These are phyloP conservation scores for Ehretia macrophylla DNA, from an alignment of 257 asterid species.

Conservation along the genomic window DNA sequence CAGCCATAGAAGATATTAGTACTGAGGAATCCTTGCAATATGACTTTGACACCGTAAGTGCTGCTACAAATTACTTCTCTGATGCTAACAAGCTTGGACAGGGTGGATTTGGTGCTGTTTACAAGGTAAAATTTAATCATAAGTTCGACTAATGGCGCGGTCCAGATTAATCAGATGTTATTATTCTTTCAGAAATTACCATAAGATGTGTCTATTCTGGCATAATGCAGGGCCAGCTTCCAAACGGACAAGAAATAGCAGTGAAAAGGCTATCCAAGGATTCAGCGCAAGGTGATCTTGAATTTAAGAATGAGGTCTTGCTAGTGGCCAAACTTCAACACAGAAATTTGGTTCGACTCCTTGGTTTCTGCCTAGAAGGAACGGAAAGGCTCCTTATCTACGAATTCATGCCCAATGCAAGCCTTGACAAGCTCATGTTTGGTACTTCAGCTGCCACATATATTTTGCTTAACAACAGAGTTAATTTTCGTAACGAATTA, in stretches of 20 bases:
- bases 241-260: not conserved
- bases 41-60: constrained; percentile 16
- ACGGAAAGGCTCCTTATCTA: too few species aligned
- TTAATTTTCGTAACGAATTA: too few species aligned
- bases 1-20: not conserved
- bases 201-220: not conserved
- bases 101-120: constrained; percentile 35
- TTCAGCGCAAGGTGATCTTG: not conserved
- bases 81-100: constrained; percentile 19
- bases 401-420: too few species aligned
- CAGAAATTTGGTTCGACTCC: constrained; percentile 3
- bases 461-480: too few species aligned
- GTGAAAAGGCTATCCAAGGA: constrained; percentile 1
- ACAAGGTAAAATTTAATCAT: constrained; percentile 25
- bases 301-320: not conserved
- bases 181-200: not conserved
- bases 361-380: not conserved
- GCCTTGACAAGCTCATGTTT: not conserved
- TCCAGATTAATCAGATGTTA: too few species aligned
- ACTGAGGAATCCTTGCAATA: constrained; percentile 4
- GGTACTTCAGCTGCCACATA: not conserved
- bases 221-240: constrained; percentile 4
- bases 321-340: not conserved
- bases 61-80: constrained; percentile 24
- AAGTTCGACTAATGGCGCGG: too few species aligned